Conservation (phyloP, 2,329 filamentous ascomycete genomes). For the Fusarium sp. region DNA sequence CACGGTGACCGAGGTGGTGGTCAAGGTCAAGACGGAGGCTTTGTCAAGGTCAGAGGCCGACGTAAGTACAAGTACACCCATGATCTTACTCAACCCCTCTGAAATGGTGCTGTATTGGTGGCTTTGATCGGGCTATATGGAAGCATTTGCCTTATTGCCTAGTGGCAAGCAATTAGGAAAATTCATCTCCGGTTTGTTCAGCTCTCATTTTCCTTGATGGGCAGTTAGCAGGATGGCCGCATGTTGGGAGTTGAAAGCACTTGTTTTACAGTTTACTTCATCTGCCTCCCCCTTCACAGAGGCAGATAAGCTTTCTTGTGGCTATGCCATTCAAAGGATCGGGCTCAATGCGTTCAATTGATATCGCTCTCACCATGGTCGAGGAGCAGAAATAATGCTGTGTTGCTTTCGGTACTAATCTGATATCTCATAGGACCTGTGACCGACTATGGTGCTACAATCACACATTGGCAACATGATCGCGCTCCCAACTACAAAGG, state of each 20-base stretch:
- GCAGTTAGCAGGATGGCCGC: not conserved
- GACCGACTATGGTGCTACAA: conserved; percentile 90
- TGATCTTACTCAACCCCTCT: conserved; percentile 1
- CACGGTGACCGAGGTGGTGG: conserved; percentile 53
- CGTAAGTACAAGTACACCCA: conserved; percentile 57
- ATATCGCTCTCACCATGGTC: conserved; percentile 3
- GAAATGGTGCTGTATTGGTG: conserved; percentile 1
- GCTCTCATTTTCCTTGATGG: not conserved
- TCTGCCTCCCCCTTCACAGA: too few species aligned
- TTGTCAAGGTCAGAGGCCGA: conserved; percentile 60
- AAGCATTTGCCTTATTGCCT: conserved; percentile 5
- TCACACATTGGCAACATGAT: conserved; percentile 90
- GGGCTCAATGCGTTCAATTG: not conserved
- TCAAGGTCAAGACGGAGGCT: conserved; percentile 56
- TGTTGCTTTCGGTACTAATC: conserved; percentile 33
- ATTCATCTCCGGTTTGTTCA: not conserved
- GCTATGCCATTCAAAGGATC: not conserved
- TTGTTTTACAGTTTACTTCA: too few species aligned
- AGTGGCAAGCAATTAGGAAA: conserved; percentile 24
- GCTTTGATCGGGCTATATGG: not conserved
- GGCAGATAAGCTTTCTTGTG: too few species aligned
- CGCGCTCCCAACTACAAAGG: conserved; percentile 75
- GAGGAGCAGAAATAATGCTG: conserved; percentile 10
- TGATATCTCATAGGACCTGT: conserved; percentile 71
- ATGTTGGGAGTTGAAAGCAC: too few species aligned